Base-by-base conservation (phyloP, 768 basidiomycete genomes). In the Mrakia frigida region DNA sequence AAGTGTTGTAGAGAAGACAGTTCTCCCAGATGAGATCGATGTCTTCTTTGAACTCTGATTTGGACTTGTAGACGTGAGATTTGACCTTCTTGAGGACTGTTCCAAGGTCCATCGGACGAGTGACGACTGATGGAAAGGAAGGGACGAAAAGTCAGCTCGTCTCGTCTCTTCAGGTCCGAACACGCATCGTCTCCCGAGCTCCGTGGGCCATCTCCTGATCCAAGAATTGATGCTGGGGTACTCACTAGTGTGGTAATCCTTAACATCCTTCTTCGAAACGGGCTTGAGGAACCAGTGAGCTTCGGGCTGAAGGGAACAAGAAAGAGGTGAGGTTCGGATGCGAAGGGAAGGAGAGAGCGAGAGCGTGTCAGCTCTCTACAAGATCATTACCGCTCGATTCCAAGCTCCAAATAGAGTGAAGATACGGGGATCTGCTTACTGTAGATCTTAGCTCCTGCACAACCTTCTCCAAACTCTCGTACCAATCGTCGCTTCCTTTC, bases 21-120 rank as follows among this genome's bases (percentile, higher is more conserved):
- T 98, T 99, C 65, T 89, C 89, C 97, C 97, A 99, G 79, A 99
- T 98, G 78, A 98, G 88, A 79, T 96, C 92, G 60, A 99, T 86
- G 84, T 99, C 97, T 77, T 92, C 90, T 79, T 91, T 90, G 84
- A 99, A 98, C 80, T 95, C 92, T 79, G 89, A 87, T 85, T 98
- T 98, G 41, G 90, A 92, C 84, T 95, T 94, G 87, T 97, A 98
- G 68, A 89, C 87, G 82, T 92, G 92, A 76, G 88, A 86, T 85
- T 97, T 98, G 82, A 98, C 91, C 84, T 95, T 95, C 87, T 90
- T 93, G 71, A 90, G 87, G 88, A 99, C 92, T 0, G 94, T 92
- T 78, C 90, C 89, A 61, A 98, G 86, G 85, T 99, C 97, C 97
- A 99, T 99, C 6, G 97, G 94, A 78, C 89, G 89, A 74, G 90